A percentile compares a stretch with the other conserved stretches of the same genome.
These are phyloP conservation scores for Fusarium hainanense DNA, from an alignment of 2,329 filamentous ascomycete genomes.

Conservation along the genomic window DNA sequence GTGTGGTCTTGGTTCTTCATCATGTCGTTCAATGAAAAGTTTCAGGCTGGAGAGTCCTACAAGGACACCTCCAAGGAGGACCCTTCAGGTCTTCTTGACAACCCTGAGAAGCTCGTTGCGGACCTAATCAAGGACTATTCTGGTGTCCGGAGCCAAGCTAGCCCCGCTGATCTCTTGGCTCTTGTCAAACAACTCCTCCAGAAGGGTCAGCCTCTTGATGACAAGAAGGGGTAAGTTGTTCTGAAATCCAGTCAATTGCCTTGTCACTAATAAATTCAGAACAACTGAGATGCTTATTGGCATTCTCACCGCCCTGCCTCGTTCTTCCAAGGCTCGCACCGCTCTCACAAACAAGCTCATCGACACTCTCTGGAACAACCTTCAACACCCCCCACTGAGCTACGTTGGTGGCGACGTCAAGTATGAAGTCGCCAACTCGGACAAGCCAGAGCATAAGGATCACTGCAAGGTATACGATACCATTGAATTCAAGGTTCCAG, in stretches of 20 bases:
- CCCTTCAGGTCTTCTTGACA: constrained; percentile 45
- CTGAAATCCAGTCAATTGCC: not conserved
- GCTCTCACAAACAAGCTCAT: constrained; percentile 62
- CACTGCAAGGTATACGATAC: constrained; percentile 48
- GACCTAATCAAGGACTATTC: constrained; percentile 49
- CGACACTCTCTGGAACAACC: constrained; percentile 63
- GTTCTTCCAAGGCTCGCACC: constrained; percentile 48
- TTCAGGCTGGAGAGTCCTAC: constrained; percentile 54
- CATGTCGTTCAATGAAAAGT: constrained; percentile 52
- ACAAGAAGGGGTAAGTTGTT: constrained; percentile 60
- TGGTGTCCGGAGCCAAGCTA: constrained; percentile 45
- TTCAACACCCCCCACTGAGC: constrained; percentile 64
- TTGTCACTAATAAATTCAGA: constrained; percentile 42
- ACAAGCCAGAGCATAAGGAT: constrained; percentile 50
- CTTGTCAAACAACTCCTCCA: constrained; percentile 49
- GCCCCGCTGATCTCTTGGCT: constrained; percentile 44
- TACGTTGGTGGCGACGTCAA: constrained; percentile 57
- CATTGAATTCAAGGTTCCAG: constrained; percentile 56
- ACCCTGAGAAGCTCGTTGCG: constrained; percentile 50
- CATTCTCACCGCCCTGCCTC: constrained; percentile 53
- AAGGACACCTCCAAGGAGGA: constrained; percentile 41
- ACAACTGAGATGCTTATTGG: constrained; percentile 56
- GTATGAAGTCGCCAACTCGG: constrained; percentile 50
- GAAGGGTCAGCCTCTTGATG: constrained; percentile 66
- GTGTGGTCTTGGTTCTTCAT: constrained; percentile 4